Conservation (phyloP, 2,329 filamentous ascomycete species). For the Arthrinium puccinioides region DNA sequence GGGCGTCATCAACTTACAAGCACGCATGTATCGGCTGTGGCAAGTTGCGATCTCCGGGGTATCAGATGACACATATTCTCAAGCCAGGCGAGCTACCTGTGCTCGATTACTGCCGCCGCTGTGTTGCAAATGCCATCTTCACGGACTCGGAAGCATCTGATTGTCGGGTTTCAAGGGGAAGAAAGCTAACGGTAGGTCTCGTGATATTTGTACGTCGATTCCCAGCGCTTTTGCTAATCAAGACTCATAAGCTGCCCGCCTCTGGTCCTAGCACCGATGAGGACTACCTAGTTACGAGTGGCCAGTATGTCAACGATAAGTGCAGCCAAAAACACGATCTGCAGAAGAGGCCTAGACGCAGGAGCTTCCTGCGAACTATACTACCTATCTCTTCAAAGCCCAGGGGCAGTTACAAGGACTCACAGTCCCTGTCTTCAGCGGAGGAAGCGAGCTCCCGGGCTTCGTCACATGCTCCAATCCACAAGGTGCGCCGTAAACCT, state of each 20-base stretch:
- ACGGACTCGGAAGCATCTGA: conserved; percentile 8
- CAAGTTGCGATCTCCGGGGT: conserved; percentile 6
- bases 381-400: neutral
- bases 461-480: neutral
- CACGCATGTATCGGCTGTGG: conserved; percentile 8
- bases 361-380: conserved; percentile 3
- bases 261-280: conserved; percentile 1
- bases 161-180: too few relatives aligned
- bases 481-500: neutral
- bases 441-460: conserved; percentile 6
- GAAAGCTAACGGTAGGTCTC: too few relatives aligned
- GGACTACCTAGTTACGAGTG: neutral
- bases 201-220: too few relatives aligned
- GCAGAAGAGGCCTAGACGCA: conserved; percentile 1
- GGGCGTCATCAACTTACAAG: too few relatives aligned
- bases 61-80: conserved; percentile 7
- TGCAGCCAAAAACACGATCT: conserved; percentile 1
- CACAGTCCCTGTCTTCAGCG: conserved; percentile 3
- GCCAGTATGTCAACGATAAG: conserved; percentile 1
- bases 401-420: neutral
- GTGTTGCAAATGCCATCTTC: conserved; percentile 4
- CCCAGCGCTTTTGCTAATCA: too few relatives aligned
- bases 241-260: too few relatives aligned
- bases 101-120: conserved; percentile 6
- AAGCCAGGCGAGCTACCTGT: conserved; percentile 3